Base-by-base conservation (phyloP, 345 rosid species). In the Psidium guajava region DNA sequence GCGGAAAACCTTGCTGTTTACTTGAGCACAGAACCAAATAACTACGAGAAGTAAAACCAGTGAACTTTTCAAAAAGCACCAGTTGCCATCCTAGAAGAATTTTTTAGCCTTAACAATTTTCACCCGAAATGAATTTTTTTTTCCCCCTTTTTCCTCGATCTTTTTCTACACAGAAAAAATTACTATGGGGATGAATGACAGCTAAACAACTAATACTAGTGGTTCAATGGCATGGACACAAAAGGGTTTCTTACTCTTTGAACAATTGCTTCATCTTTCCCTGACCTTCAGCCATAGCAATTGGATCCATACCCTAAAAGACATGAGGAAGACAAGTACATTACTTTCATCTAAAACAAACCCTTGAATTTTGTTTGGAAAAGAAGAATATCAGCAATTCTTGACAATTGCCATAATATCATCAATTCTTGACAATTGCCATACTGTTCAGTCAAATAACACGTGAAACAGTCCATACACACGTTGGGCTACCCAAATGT, bases 241-340 rank as follows among this genome's bases (percentile, higher is more conserved):
- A 21, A 82, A 27, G 83, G 84, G 87, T 83, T 87, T 82, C 98
- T 93, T 92, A 96, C 98, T 95, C 95, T 52, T 88, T 92, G 87
- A 93, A 94, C 89, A 96, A 86, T 87, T 89, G 90, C 90, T 93
- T 73, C 94, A 96, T 91, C 89, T 91, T 86, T 81, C 91, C 90
- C 84, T 93, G 93, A 83, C 95, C 94, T 61, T 95, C 96, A 58
- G 89, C 86, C 82, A 91, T 80, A 16, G 93, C 88, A 54, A 82
- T 52, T 5, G 92, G 90, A 82, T 94, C 94, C 93, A 88, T 89
- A 81, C 86, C 94, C 96, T 95, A 88, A 61, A 85, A 69, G 24
- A 82, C 54, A 69, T 0, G 84, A 83, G 83, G 53, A 74, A 54
- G 55, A 73, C n/a, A 84, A 49, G 64, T 47, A 36, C 2, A 40